phyloP scores from a whole-genome alignment of 495 filamentous ascomycete species.

The Tetracladium setigerum region DNA sequence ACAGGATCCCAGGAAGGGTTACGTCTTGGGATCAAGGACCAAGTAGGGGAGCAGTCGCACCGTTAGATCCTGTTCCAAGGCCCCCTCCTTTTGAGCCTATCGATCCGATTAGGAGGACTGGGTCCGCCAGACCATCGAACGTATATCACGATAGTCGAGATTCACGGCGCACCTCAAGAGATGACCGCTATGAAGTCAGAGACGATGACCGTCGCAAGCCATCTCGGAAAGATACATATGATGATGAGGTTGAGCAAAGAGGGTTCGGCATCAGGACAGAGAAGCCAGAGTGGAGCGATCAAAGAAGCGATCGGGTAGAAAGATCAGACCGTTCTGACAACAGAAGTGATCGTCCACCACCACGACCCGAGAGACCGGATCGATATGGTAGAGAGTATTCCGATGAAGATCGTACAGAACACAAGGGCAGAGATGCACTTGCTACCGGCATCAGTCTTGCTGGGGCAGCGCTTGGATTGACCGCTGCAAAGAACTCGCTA shows the following conservation, averaged over 20 bases:
- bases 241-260: conserved; percentile 17
- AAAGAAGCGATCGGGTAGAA: conserved; percentile 5
- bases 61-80: conserved; percentile 13
- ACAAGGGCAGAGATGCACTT: conserved; percentile 17
- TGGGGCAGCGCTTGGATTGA: conserved; percentile 20
- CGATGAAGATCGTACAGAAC: conserved; percentile 12
- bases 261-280: conserved; percentile 13
- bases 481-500: conserved; percentile 14
- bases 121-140: conserved; percentile 32
- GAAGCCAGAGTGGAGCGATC: conserved; percentile 9
- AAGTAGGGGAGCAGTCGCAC: conserved; percentile 33
- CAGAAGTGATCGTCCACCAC: background rate
- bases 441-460: conserved; percentile 20
- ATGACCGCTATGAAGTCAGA: conserved; percentile 8
- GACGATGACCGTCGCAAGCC: conserved; percentile 16
- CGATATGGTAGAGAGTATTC: conserved; percentile 2
- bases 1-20: conserved; percentile 39
- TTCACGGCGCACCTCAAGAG: conserved; percentile 9
- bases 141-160: conserved; percentile 36
- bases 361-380: conserved; percentile 1
- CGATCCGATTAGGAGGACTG: conserved; percentile 4
- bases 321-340: conserved; percentile 13
- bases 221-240: conserved; percentile 9
- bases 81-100: conserved; percentile 11
- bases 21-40: conserved; percentile 29